Conservation (phyloP, 1,284 basidiomycete genomes). For the Kwoniella shivajii region DNA sequence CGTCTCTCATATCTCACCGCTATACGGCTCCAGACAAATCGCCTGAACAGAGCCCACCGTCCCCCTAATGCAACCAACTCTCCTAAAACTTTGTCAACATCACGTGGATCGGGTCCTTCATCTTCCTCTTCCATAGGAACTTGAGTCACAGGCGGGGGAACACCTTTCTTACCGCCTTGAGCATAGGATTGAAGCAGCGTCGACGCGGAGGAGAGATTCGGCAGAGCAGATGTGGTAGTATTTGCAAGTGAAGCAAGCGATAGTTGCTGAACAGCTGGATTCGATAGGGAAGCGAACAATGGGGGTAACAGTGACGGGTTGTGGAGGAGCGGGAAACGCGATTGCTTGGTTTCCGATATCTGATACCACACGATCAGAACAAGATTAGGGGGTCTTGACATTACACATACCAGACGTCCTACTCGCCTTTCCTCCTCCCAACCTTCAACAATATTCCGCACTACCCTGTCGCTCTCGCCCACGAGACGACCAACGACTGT, state of each 20-base stretch:
- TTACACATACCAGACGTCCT: slow-evolving; percentile 41
- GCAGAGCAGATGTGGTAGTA: slow-evolving; percentile 41
- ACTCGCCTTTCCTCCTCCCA: slow-evolving; percentile 85
- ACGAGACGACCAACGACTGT: slow-evolving; percentile 76
- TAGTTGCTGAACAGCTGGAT: slow-evolving; percentile 28
- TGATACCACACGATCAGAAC: slow-evolving; percentile 6
- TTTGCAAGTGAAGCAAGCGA: slow-evolving; percentile 45
- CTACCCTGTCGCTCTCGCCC: slow-evolving; percentile 82
- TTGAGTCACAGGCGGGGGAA: slow-evolving; percentile 26
- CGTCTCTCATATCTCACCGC: slow-evolving; percentile 57
- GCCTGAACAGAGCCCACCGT: slow-evolving; percentile 86
- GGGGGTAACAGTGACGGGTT: slow-evolving; percentile 43
- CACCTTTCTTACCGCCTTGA: slow-evolving; percentile 36
- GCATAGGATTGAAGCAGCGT: slow-evolving; percentile 50
- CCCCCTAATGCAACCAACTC: slow-evolving; percentile 88
- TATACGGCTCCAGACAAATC: slow-evolving; percentile 77
- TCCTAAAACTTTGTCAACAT: slow-evolving; percentile 83
- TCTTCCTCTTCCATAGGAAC: slow-evolving; percentile 62
- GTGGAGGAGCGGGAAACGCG: slow-evolving; percentile 45
- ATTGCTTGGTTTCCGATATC: slow-evolving; percentile 53
- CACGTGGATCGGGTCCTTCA: slow-evolving; percentile 71
- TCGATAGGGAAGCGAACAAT: slow-evolving; percentile 34
- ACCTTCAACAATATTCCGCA: slow-evolving; percentile 71
- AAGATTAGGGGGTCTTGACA: not conserved
- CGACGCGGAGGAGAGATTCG: slow-evolving; percentile 54